Evolutionary conservation across 495 filamentous ascomycete species (phyloP).

Genomic region (Staphylotrichum longicolle): DNA sequence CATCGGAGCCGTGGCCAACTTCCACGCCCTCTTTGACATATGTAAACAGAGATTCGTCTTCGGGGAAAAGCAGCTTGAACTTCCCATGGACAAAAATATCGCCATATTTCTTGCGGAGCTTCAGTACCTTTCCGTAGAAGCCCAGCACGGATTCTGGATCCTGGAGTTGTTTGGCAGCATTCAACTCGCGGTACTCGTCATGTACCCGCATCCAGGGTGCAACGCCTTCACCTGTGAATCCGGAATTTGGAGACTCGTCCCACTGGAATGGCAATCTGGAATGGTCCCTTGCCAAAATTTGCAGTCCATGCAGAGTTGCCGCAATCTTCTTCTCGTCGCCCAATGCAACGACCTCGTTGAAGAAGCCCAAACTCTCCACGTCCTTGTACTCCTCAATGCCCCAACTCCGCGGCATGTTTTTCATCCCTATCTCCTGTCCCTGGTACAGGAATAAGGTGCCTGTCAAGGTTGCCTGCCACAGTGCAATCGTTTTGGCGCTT

Average conservation of each 20-base stretch:
- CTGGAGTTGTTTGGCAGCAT: conserved; percentile 42
- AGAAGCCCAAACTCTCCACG: conserved; percentile 60
- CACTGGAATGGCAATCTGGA: conserved; percentile 63
- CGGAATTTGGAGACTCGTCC: conserved; percentile 51
- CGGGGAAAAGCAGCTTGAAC: conserved; percentile 41
- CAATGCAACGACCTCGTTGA: conserved; percentile 39
- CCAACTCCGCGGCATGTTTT: conserved; percentile 62
- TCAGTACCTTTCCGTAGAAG: conserved; percentile 49
- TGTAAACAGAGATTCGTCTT: conserved; percentile 25
- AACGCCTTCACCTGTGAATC: conserved; percentile 39
- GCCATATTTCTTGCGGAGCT: conserved; percentile 47
- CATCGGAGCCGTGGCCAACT: neutral
- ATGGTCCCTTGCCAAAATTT: conserved; percentile 58
- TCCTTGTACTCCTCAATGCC: conserved; percentile 64
- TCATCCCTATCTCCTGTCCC: conserved; percentile 69
- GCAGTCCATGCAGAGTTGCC: conserved; percentile 40
- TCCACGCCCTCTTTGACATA: conserved; percentile 19
- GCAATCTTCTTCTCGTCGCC: conserved; percentile 36
- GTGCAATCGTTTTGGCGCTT: conserved; percentile 62
- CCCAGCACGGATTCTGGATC: conserved; percentile 41
- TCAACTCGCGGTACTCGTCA: conserved; percentile 44
- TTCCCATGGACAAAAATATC: conserved; percentile 62
- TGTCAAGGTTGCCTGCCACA: conserved; percentile 46
- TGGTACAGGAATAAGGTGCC: conserved; percentile 61
- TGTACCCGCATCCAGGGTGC: conserved; percentile 56